These are phyloP conservation scores for Kodamaea lidongshanica DNA, from an alignment of 805 yeast species.

Conservation along the genomic window DNA sequence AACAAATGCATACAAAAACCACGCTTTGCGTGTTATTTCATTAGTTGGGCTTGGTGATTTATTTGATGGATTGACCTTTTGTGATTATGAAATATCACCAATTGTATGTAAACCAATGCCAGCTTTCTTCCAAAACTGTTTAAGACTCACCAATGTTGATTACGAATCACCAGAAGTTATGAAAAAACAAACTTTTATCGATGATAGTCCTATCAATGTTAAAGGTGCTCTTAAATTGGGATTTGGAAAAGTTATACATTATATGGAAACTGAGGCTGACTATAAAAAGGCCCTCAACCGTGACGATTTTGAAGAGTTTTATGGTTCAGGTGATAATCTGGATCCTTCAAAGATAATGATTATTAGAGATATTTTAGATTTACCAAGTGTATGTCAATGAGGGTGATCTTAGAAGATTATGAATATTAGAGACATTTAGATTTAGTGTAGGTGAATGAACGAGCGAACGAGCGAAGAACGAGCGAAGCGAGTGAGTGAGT, in stretches of 20 bases:
- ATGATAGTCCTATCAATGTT: conserved; percentile 79
- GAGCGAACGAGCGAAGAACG: no score
- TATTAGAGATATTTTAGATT: conserved; percentile 53
- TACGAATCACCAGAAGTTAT: conserved; percentile 23
- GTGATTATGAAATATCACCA: conserved; percentile 71
- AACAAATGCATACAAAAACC: conserved; percentile 91
- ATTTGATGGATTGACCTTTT: conserved; percentile 89
- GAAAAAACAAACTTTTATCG: conserved; percentile 65
- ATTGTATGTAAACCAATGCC: conserved; percentile 88
- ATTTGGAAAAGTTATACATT: conserved; percentile 66
- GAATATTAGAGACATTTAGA: no score
- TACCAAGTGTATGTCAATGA: conserved; percentile 24
- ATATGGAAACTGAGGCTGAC: conserved; percentile 64
- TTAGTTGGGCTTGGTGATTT: conserved; percentile 85
- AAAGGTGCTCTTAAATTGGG: conserved; percentile 67
- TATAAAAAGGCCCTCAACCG: conserved; percentile 25
- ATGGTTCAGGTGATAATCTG: conserved; percentile 27
- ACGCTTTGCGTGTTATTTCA: conserved; percentile 73
- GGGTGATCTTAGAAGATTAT: no score
- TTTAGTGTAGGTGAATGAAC: no score
- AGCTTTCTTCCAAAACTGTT: conserved; percentile 57
- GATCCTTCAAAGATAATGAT: conserved; percentile 35
- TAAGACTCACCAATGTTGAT: conserved; percentile 55
- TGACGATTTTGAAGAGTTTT: conserved; percentile 28
- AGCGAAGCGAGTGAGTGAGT: no score